phyloP scores from a whole-genome alignment of 2,329 filamentous ascomycete species.

The Akanthomyces lecanii region DNA sequence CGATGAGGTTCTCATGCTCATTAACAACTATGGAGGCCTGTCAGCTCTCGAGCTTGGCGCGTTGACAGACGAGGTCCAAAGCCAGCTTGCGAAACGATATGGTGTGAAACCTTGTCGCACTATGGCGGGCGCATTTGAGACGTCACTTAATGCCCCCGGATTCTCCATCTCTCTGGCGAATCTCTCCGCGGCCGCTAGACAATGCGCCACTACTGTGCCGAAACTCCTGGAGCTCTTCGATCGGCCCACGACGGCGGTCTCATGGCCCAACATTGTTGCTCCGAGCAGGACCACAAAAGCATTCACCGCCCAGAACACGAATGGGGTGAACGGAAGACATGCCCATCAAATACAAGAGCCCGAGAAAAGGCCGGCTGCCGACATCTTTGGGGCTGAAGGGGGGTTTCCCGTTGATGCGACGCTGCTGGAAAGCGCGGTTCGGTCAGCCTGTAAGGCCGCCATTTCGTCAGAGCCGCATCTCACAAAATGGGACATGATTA shows the following conservation, averaged over 20 bases:
- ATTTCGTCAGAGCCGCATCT: conserved; percentile 58
- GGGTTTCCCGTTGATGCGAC: conserved; percentile 49
- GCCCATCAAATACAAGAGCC: too few species aligned
- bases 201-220: conserved; percentile 41
- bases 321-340: neutral
- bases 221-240: neutral
- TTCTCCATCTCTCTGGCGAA: conserved; percentile 67
- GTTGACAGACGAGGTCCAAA: conserved; percentile 48
- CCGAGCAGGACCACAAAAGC: too few species aligned
- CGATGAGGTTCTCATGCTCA: conserved; percentile 49
- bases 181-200: conserved; percentile 43
- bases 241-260: neutral
- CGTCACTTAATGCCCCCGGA: conserved; percentile 66
- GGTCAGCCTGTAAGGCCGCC: conserved; percentile 47
- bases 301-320: neutral
- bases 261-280: neutral
- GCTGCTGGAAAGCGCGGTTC: conserved; percentile 52
- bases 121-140: conserved; percentile 61
- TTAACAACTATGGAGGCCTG: conserved; percentile 58
- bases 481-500: conserved; percentile 58
- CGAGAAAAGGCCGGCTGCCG: neutral
- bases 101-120: conserved; percentile 50
- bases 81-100: conserved; percentile 45
- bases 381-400: conserved; percentile 36
- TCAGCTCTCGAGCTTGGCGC: conserved; percentile 54